Evolutionary conservation across 2,329 filamentous ascomycete species (phyloP).

Genomic region (Fusarium illudens): DNA sequence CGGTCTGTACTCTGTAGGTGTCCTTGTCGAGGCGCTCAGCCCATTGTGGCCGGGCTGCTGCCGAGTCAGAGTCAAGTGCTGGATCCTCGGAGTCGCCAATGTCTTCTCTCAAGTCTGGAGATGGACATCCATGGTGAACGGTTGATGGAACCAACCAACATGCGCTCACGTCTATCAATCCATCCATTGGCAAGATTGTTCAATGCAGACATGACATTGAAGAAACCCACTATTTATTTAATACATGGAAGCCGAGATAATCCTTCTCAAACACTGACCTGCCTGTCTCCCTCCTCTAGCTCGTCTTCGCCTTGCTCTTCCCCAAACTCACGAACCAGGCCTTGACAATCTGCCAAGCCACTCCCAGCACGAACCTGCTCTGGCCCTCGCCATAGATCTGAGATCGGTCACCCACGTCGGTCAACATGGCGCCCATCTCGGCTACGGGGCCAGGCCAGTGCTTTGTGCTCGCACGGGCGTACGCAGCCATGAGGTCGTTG

Average conservation of each 20-base stretch:
- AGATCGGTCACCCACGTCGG: conserved; percentile 59
- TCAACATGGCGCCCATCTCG: conserved; percentile 54
- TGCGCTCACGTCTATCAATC: too few relatives aligned
- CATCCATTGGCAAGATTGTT: background rate
- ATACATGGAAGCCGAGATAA: background rate
- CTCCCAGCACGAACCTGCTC: conserved; percentile 44
- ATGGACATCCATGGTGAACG: background rate
- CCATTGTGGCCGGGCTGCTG: background rate
- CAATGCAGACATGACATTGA: background rate
- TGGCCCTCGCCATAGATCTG: conserved; percentile 54
- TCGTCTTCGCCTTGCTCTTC: background rate
- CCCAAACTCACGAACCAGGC: conserved; percentile 35
- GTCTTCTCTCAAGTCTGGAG: background rate
- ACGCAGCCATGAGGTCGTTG: conserved; percentile 64
- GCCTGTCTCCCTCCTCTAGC: background rate
- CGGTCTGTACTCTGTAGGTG: conserved; percentile 7
- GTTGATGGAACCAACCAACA: background rate
- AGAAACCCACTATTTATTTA: background rate
- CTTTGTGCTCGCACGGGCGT: conserved; percentile 53
- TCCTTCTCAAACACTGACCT: background rate
- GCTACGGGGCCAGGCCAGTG: conserved; percentile 55
- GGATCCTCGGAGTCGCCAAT: background rate
- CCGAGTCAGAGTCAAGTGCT: background rate
- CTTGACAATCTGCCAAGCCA: conserved; percentile 51
- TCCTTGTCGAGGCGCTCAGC: too few relatives aligned